A percentile compares a stretch with the other conserved stretches of the same genome.
These are phyloP conservation scores for Fistulinella prunicolor DNA, from an alignment of 768 basidiomycete species.

Conservation along the genomic window DNA sequence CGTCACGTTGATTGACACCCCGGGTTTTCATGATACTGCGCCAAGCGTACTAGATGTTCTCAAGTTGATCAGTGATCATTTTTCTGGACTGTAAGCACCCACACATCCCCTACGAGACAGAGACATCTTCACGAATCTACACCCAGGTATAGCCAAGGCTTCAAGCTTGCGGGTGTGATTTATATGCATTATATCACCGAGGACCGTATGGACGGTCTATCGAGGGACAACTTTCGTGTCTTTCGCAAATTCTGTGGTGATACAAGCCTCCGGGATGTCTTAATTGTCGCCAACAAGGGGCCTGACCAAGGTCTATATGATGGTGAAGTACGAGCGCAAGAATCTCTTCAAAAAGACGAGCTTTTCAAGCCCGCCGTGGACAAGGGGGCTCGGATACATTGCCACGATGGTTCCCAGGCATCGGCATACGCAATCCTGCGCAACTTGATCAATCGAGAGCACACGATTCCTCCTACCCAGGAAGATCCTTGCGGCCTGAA, in stretches of 20 bases:
- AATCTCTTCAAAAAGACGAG: constrained; percentile 34
- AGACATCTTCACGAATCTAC: background rate
- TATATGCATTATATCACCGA: constrained; percentile 49
- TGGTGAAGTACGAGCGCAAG: constrained; percentile 29
- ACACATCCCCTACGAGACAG: background rate
- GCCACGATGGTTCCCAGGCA: constrained; percentile 40
- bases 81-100: constrained; percentile 23
- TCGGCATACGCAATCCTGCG: constrained; percentile 46
- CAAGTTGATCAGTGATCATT: constrained; percentile 40
- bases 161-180: constrained; percentile 45
- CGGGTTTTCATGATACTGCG: constrained; percentile 53
- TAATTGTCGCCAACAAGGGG: constrained; percentile 49
- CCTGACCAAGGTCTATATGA: no score
- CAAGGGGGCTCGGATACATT: constrained; percentile 42
- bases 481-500: constrained; percentile 51
- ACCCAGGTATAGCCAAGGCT: constrained; percentile 22
- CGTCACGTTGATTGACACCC: constrained; percentile 54
- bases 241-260: constrained; percentile 53
- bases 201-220: constrained; percentile 42
- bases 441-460: constrained; percentile 38
- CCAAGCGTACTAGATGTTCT: constrained; percentile 45
- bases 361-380: constrained; percentile 49
- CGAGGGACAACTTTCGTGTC: constrained; percentile 42
- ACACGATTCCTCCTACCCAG: constrained; percentile 49
- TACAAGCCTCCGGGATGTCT: constrained; percentile 41